Percentiles rank a stretch among this genome's conserved stretches.
phyloP scores from a whole-genome alignment of 1,139 yeast species.

The Saccharomyces hybrid region DNA sequence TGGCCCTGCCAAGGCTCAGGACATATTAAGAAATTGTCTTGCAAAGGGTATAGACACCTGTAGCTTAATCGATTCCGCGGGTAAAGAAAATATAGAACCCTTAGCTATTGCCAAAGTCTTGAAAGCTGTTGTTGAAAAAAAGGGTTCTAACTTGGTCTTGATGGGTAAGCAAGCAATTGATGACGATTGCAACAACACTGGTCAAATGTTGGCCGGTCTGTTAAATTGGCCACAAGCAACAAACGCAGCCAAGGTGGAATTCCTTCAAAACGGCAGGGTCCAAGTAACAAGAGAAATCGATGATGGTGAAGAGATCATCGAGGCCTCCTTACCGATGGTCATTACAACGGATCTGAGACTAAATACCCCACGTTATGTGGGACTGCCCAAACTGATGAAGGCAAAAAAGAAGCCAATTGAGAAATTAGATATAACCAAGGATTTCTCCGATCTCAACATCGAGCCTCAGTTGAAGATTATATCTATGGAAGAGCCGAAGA shows the following conservation, averaged over 20 bases:
- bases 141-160: constrained; percentile 68
- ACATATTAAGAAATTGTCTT: constrained; percentile 77
- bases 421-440: constrained; percentile 51
- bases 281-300: constrained; percentile 88
- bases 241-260: constrained; percentile 80
- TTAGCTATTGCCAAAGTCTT: constrained; percentile 82
- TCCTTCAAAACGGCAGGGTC: constrained; percentile 45
- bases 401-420: constrained; percentile 91
- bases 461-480: constrained; percentile 59
- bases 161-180: constrained; percentile 96
- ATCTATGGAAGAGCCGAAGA: constrained; percentile 78
- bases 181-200: constrained; percentile 93
- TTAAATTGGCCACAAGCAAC: constrained; percentile 98
- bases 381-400: constrained; percentile 93
- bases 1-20: constrained; percentile 84
- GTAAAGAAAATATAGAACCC: constrained; percentile 64
- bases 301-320: constrained; percentile 84
- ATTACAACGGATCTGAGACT: constrained; percentile 90
- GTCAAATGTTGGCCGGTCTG: constrained; percentile 92
- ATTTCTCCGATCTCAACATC: constrained; percentile 55
- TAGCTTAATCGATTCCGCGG: constrained; percentile 74
- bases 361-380: constrained; percentile 90
- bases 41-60: constrained; percentile 93
- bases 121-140: constrained; percentile 61
- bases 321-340: constrained; percentile 73